These are phyloP conservation scores for Hypoxylon sp. DNA, from an alignment of 2,329 filamentous ascomycete species.

Conservation along the genomic window DNA sequence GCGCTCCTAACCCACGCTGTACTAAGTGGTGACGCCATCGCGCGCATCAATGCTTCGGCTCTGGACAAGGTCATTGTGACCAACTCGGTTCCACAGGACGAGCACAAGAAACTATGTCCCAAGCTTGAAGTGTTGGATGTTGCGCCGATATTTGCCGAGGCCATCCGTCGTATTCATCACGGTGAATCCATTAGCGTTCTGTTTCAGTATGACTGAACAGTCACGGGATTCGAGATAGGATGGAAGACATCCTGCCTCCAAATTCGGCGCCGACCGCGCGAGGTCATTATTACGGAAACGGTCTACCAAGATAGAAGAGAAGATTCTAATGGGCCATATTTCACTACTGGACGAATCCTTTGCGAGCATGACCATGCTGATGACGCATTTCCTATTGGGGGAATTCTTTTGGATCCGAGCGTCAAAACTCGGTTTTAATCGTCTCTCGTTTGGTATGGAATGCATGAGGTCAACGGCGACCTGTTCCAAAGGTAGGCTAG, in stretches of 20 bases:
- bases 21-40: conserved; percentile 93
- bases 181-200: conserved; percentile 97
- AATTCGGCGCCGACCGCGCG: conserved; percentile 14
- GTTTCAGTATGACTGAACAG: conserved; percentile 81
- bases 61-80: conserved; percentile 96
- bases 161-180: conserved; percentile 95
- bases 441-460: conserved; percentile 42
- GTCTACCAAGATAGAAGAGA: conserved; percentile 32
- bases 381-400: conserved; percentile 42
- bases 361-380: conserved; percentile 21
- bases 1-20: conserved; percentile 96
- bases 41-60: conserved; percentile 91
- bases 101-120: conserved; percentile 81
- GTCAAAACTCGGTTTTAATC: conserved; percentile 30
- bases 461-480: conserved; percentile 34
- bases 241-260: conserved; percentile 13
- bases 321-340: conserved; percentile 26
- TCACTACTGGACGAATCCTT: conserved; percentile 30
- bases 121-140: conserved; percentile 95
- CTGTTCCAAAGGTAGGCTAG: conserved; percentile 43
- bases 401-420: conserved; percentile 36
- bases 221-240: conserved; percentile 12
- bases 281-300: conserved; percentile 24
- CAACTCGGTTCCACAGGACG: conserved; percentile 91
- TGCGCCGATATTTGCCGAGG: conserved; percentile 92